A percentile compares a stretch with the other conserved stretches of the same genome.
phyloP scores from a whole-genome alignment of 1,284 basidiomycete genomes.

The Volvariella volvacea region DNA sequence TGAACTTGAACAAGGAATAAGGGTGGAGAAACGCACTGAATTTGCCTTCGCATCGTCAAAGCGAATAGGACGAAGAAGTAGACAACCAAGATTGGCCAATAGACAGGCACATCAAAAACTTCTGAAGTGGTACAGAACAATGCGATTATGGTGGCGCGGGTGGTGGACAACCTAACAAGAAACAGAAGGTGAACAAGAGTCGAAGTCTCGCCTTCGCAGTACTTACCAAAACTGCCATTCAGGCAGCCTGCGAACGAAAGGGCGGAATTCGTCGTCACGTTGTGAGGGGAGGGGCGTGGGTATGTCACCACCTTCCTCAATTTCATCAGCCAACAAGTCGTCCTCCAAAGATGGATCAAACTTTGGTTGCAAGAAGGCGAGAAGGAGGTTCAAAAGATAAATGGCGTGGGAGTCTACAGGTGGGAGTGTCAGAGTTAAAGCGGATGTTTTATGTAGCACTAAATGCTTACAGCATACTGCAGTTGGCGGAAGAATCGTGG shows the following conservation, averaged over 20 bases:
- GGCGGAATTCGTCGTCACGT: conserved; percentile 88
- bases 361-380: conserved; percentile 87
- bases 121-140: conserved; percentile 76
- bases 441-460: conserved; percentile 1
- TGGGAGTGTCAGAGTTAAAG: background rate
- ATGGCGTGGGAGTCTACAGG: conserved; percentile 78
- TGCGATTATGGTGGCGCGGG: conserved; percentile 81
- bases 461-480: conserved; percentile 54
- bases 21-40: conserved; percentile 62
- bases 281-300: conserved; percentile 51
- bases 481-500: conserved; percentile 10
- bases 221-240: conserved; percentile 94
- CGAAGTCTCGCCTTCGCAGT: too few relatives aligned
- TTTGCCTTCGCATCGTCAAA: conserved; percentile 89
- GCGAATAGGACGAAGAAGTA: conserved; percentile 89
- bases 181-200: too few relatives aligned
- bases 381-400: conserved; percentile 86
- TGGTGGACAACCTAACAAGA: conserved; percentile 67
- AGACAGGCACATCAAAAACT: conserved; percentile 91
- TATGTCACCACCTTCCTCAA: conserved; percentile 80
- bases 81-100: conserved; percentile 95
- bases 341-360: conserved; percentile 96
- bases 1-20: conserved; percentile 2
- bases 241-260: conserved; percentile 93
- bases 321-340: conserved; percentile 90